Percentiles rank a stretch among this genome's conserved stretches.
These are phyloP conservation scores for Xylaria arbuscula DNA, from an alignment of 2,329 filamentous ascomycete species.

Conservation along the genomic window DNA sequence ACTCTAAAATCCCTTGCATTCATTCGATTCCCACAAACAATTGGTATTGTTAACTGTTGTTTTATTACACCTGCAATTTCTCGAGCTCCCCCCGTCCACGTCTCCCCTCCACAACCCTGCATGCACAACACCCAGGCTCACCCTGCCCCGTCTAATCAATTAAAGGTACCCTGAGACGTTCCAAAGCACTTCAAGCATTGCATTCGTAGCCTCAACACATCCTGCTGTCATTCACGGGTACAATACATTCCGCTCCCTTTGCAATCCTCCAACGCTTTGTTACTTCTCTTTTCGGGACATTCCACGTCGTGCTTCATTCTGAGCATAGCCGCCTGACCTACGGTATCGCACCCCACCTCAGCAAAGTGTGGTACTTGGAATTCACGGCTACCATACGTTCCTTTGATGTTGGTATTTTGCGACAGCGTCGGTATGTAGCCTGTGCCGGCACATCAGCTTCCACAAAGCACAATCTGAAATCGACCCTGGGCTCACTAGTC, in stretches of 20 bases:
- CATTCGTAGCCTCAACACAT: slow-evolving; percentile 7
- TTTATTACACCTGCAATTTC: slow-evolving; percentile 1
- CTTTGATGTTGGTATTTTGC: slow-evolving; percentile 8
- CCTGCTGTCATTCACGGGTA: slow-evolving; percentile 25
- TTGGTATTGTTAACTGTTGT: slow-evolving; percentile 14
- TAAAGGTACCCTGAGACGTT: slow-evolving; percentile 36
- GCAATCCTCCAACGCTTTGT: slow-evolving; percentile 12
- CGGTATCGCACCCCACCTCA: neutral
- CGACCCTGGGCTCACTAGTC: neutral
- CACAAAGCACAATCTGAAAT: neutral
- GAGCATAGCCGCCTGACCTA: neutral
- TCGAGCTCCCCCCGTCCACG: neutral
- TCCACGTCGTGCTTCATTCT: slow-evolving; percentile 5
- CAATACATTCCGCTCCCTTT: slow-evolving; percentile 37
- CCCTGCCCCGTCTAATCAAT: slow-evolving; percentile 5
- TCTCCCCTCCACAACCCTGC: neutral
- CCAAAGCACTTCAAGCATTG: slow-evolving; percentile 28
- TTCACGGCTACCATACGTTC: slow-evolving; percentile 1
- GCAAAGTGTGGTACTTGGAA: neutral
- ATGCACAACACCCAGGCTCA: slow-evolving; percentile 1
- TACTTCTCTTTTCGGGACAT: slow-evolving; percentile 19
- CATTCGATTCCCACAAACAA: slow-evolving; percentile 20
- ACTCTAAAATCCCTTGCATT: slow-evolving; percentile 4
- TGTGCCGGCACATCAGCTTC: neutral
- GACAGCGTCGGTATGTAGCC: slow-evolving; percentile 6